phyloP scores from a whole-genome alignment of 1,139 yeast species.

The Candida pseudoviswanathii region DNA sequence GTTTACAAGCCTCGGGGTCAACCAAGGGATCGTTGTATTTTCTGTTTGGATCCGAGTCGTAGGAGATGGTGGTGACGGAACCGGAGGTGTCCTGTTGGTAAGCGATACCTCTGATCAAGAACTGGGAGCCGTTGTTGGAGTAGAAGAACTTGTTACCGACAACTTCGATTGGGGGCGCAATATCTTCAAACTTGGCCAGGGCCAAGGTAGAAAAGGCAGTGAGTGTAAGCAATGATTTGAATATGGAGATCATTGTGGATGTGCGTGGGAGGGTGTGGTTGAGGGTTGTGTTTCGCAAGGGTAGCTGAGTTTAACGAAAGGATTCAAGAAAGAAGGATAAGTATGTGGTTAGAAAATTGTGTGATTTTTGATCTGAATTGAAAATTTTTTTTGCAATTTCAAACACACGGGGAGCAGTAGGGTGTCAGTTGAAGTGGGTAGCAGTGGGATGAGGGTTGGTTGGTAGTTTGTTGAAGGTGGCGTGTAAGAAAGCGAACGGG shows the following conservation, averaged over 20 bases:
- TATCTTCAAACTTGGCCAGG: constrained; percentile 13
- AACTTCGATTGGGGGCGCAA: constrained; percentile 52
- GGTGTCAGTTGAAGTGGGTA: background rate
- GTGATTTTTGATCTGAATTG: background rate
- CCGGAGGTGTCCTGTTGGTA: constrained; percentile 71
- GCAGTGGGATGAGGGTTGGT: background rate
- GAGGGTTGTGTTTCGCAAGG: too few species aligned
- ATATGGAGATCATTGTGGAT: background rate
- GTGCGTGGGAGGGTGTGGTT: too few species aligned
- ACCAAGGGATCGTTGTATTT: constrained; percentile 73
- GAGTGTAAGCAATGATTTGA: constrained; percentile 5
- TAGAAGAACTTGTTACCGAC: constrained; percentile 78
- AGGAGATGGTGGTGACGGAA: constrained; percentile 27
- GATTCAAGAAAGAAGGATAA: background rate
- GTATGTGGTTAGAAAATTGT: background rate
- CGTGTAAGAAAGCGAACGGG: too few species aligned
- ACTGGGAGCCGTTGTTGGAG: constrained; percentile 77
- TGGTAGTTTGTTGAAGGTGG: background rate
- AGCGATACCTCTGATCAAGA: constrained; percentile 78
- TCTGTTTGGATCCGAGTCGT: constrained; percentile 17
- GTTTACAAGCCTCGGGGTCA: constrained; percentile 65
- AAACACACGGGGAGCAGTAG: background rate
- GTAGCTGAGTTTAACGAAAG: background rate
- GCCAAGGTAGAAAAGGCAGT: constrained; percentile 10
- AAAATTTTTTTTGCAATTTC: background rate